Evolutionary conservation across 179 eudicot genomes (phyloP), one percentile per base, ranked within the genome.

Genomic region (Sideroxylon spinosum): DNA sequence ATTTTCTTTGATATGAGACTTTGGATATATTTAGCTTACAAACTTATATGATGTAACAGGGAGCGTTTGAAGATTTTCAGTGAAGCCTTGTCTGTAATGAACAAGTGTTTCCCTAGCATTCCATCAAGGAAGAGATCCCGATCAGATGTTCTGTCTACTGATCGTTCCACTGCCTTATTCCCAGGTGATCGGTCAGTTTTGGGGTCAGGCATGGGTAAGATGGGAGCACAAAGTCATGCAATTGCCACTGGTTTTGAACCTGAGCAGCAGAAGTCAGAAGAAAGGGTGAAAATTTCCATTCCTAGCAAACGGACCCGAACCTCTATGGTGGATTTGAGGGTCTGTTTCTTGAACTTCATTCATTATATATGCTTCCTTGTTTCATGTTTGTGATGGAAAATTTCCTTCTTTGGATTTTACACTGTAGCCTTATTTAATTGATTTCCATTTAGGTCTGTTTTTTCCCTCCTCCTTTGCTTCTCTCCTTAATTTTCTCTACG

Each of bases 221-320:
- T 81, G 82, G 93, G 87, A 73, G 26, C 78, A 48, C 85, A 84
- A 68, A 84, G 67, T 77, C 88, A 86, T 83, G 76, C 86, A 6
- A 44, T 28, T 75, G 44, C 71, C 50, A 84, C 81, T 88, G 80
- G 83, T 82, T 85, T 77, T 62, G 91, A 89, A 23, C 60, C 63
- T 70, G 90, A 87, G 75, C 86, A 69, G 60, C 92, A 81, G 76
- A 86, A 80, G 67, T 74, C 84, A 22, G 91, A 88, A 81, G 95
- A 87, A 69, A 87, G 85, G 85, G 76, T 73, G 57, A 88, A 87
- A 78, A 81, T 62, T 84, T 14, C 84, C 19, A 77, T 86, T 68
- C 90, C 88, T 68, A 91, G 84, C 80, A 91, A 91, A 74, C 91
- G 89, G 63, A 86, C 93, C 46, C 81, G 93, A 66, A 89, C 91